Percentiles rank a stretch among this genome's conserved stretches.
phyloP scores from a whole-genome alignment of 192 early-diverging fungal species.

The Rhizoclosmatium sp. region DNA sequence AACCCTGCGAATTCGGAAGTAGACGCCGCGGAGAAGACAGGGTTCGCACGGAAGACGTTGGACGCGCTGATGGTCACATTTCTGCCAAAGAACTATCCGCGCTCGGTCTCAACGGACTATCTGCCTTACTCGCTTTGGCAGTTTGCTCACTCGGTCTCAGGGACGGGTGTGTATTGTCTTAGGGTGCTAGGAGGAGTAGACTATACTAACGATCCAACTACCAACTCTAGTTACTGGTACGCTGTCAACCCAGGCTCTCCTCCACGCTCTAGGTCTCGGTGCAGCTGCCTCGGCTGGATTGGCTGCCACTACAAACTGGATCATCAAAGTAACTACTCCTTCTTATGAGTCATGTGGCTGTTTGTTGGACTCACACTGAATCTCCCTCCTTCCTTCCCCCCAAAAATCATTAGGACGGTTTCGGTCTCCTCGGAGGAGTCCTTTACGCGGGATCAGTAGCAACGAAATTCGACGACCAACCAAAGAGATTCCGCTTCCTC shows the following conservation, averaged over 20 bases:
- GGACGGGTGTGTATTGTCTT: slow-evolving; percentile 34
- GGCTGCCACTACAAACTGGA: slow-evolving; percentile 89
- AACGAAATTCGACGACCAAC: slow-evolving; percentile 81
- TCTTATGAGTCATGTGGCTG: background rate
- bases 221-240: slow-evolving; percentile 62
- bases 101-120: slow-evolving; percentile 79
- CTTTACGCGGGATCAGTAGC: slow-evolving; percentile 79
- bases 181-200: too few species aligned
- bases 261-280: slow-evolving; percentile 84
- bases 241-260: slow-evolving; percentile 84
- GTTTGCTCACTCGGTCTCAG: slow-evolving; percentile 79
- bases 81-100: slow-evolving; percentile 78
- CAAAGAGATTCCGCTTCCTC: slow-evolving; percentile 84
- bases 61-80: slow-evolving; percentile 57
- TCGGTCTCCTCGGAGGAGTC: slow-evolving; percentile 86
- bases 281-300: slow-evolving; percentile 53
- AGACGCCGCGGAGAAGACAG: background rate
- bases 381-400: background rate
- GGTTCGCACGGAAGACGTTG: background rate
- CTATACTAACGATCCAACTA: too few species aligned
- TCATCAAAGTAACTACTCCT: slow-evolving; percentile 66
- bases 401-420: slow-evolving; percentile 64
- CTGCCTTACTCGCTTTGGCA: slow-evolving; percentile 78
- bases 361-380: background rate
- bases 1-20: background rate